These are phyloP conservation scores for Leccinum boreale DNA, from an alignment of 768 basidiomycete genomes.

Conservation along the genomic window DNA sequence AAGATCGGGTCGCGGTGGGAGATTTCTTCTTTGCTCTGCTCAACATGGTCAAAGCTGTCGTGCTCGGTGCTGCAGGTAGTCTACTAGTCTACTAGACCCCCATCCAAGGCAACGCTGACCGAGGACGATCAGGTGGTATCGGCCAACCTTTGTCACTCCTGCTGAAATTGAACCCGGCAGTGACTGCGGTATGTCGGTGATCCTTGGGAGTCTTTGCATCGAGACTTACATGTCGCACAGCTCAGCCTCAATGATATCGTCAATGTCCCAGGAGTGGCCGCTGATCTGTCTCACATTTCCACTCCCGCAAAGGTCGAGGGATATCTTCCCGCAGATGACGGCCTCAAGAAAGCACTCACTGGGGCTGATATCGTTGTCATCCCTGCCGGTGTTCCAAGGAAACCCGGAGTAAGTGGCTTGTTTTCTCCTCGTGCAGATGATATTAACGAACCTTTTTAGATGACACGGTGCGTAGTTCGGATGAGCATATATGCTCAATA, in stretches of 20 bases:
- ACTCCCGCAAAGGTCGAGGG: constrained; percentile 84
- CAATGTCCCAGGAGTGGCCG: constrained; percentile 95
- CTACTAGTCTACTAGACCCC: neutral
- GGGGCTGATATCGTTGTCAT: constrained; percentile 92
- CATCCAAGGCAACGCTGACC: constrained; percentile 2
- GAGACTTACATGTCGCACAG: constrained; percentile 35
- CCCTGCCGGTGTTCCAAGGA: constrained; percentile 94
- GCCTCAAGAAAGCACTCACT: constrained; percentile 75
- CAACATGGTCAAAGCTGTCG: constrained; percentile 69
- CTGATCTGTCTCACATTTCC: constrained; percentile 90
- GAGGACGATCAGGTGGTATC: constrained; percentile 71
- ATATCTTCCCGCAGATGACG: constrained; percentile 75
- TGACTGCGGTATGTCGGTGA: constrained; percentile 59
- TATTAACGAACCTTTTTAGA: constrained; percentile 30
- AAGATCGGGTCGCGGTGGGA: constrained; percentile 4
- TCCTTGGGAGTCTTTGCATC: neutral
- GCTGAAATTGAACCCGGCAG: constrained; percentile 78
- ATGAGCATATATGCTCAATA: neutral
- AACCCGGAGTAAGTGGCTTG: constrained; percentile 71
- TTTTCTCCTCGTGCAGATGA: neutral
- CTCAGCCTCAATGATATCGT: constrained; percentile 95
- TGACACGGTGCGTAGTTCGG: constrained; percentile 43
- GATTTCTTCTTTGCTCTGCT: neutral
- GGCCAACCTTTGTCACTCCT: constrained; percentile 94
- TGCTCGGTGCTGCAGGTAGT: constrained; percentile 92